Evolutionary conservation across 345 rosid genomes (phyloP).

Genomic region (Orychophragmus violaceus): DNA sequence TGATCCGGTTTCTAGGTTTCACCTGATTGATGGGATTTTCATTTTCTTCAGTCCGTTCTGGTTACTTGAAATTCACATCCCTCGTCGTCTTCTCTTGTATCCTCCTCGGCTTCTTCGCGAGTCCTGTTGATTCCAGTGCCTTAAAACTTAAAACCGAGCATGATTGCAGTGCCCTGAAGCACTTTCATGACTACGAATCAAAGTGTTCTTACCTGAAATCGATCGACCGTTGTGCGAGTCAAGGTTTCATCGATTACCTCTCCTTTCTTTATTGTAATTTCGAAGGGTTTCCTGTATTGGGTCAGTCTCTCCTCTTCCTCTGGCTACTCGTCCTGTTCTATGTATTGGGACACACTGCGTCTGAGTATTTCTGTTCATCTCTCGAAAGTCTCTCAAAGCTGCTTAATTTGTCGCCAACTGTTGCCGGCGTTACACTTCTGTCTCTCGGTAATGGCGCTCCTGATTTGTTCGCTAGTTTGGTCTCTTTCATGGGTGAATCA

Average conservation of each 20-base stretch:
- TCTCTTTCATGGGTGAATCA: conserved; percentile 60
- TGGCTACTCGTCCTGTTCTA: conserved; percentile 79
- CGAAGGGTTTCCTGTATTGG: conserved; percentile 42
- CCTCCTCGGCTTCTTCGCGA: conserved; percentile 20
- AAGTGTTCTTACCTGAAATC: conserved; percentile 60
- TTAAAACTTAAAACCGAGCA: conserved; percentile 12
- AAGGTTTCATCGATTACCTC: conserved; percentile 85
- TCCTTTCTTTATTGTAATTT: conserved; percentile 70
- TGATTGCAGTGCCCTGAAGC: conserved; percentile 23
- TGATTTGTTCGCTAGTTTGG: conserved; percentile 78
- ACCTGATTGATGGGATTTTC: conserved; percentile 28
- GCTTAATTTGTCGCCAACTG: conserved; percentile 66
- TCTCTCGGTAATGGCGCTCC: conserved; percentile 91
- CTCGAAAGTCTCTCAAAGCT: conserved; percentile 63
- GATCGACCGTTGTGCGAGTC: conserved; percentile 48
- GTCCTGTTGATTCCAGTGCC: conserved; percentile 20
- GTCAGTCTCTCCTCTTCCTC: conserved; percentile 39
- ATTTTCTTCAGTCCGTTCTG: conserved; percentile 11
- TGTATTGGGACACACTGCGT: conserved; percentile 70
- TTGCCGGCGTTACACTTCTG: conserved; percentile 78
- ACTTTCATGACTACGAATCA: conserved; percentile 37
- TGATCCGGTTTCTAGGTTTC: conserved; percentile 9
- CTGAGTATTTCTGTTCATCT: conserved; percentile 74
- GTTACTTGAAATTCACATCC: conserved; percentile 39
- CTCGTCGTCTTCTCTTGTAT: conserved; percentile 36